Percentiles rank a stretch among this genome's conserved stretches.
These are phyloP conservation scores for Juglanconis sp. DNA, from an alignment of 2,329 filamentous ascomycete genomes.

Conservation along the genomic window DNA sequence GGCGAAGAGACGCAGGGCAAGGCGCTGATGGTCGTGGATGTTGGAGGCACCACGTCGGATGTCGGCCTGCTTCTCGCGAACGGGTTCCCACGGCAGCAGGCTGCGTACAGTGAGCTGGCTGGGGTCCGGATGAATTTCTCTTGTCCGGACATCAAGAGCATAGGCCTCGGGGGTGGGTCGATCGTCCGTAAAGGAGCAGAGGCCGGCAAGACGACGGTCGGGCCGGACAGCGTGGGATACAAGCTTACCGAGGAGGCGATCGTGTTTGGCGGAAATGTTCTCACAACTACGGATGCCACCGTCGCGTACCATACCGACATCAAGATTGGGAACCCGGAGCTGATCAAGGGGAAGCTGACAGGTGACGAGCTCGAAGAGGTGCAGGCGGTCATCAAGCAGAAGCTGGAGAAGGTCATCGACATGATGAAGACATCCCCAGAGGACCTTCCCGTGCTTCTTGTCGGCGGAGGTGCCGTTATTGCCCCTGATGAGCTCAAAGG, in stretches of 20 bases:
- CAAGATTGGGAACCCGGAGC: constrained; percentile 39
- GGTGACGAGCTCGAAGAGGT: constrained; percentile 32
- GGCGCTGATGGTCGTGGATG: constrained; percentile 59
- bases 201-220: constrained; percentile 35
- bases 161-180: constrained; percentile 51
- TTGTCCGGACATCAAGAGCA: constrained; percentile 56
- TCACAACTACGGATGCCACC: constrained; percentile 58
- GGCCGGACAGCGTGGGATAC: constrained; percentile 50
- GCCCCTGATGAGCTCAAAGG: constrained; percentile 53
- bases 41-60: constrained; percentile 65
- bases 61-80: constrained; percentile 58
- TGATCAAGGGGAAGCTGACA: constrained; percentile 31
- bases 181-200: constrained; percentile 30
- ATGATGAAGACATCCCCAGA: constrained; percentile 61
- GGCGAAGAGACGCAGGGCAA: constrained; percentile 30
- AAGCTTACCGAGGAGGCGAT: constrained; percentile 42
- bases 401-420: constrained; percentile 56
- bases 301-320: constrained; percentile 32
- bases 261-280: constrained; percentile 46
- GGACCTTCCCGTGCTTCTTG: constrained; percentile 58
- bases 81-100: constrained; percentile 61
- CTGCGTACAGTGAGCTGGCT: constrained; percentile 59
- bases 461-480: constrained; percentile 61
- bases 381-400: constrained; percentile 38
- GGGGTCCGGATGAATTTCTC: constrained; percentile 62